A percentile compares a stretch with the other conserved stretches of the same genome.
Evolutionary conservation across 768 basidiomycete species (phyloP).

Genomic region (Terana coerulea): DNA sequence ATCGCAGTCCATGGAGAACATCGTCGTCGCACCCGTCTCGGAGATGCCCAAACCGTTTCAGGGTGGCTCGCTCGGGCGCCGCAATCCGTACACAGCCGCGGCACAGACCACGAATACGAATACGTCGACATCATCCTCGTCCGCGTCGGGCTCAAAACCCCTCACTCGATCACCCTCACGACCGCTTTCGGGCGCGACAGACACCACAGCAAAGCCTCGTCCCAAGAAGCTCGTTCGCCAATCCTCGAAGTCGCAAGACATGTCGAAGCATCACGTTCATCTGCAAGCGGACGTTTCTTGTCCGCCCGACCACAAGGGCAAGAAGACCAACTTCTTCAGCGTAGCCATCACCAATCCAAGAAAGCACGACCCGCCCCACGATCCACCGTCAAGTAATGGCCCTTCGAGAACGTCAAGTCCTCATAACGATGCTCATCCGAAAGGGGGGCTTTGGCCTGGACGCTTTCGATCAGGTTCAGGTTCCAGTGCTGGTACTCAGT

Average conservation of each 20-base stretch:
- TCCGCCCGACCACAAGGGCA: constrained; percentile 19
- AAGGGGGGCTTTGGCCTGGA: constrained; percentile 10
- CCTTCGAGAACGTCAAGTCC: constrained; percentile 7
- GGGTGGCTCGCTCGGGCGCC: constrained; percentile 18
- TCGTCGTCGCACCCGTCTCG: constrained; percentile 11
- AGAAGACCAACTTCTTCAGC: constrained; percentile 25
- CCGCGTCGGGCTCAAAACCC: constrained; percentile 38
- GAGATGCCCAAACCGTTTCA: constrained; percentile 20
- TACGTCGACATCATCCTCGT: constrained; percentile 16
- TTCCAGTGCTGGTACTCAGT: constrained; percentile 13
- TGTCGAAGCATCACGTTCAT: constrained; percentile 15
- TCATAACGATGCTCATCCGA: not conserved
- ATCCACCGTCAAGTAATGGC: constrained; percentile 15
- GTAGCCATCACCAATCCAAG: constrained; percentile 22
- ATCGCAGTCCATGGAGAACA: constrained; percentile 24
- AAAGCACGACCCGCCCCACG: constrained; percentile 18
- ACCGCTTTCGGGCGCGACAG: constrained; percentile 63
- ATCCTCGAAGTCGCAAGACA: not conserved
- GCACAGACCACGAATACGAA: constrained; percentile 17
- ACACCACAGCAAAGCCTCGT: constrained; percentile 52
- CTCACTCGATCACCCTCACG: constrained; percentile 47
- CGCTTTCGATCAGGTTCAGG: constrained; percentile 14
- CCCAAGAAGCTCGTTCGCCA: constrained; percentile 15
- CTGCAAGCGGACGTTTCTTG: constrained; percentile 20
- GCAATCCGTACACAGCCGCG: constrained; percentile 19